phyloP scores from a whole-genome alignment of 2,329 filamentous ascomycete species.

The Botryotinia calthae region DNA sequence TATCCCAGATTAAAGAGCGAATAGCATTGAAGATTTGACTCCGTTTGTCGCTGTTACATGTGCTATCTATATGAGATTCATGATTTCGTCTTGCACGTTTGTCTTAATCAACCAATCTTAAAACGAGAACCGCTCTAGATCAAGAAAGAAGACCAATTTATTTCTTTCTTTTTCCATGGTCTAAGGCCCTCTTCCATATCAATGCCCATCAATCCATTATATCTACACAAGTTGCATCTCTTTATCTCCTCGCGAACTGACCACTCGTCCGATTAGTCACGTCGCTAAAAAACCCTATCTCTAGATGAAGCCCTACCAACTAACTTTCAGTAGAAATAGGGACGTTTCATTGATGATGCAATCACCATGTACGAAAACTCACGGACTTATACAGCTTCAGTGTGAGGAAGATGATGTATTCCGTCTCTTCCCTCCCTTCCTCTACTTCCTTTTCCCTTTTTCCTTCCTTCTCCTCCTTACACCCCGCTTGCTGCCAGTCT shows the following conservation, averaged over 20 bases:
- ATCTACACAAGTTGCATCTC: background rate
- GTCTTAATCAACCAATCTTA: background rate
- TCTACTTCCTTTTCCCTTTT: background rate
- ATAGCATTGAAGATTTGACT: background rate
- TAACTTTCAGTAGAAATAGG: background rate
- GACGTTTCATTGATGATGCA: background rate
- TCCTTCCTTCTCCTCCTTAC: background rate
- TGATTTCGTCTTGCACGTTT: background rate
- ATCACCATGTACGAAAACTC: background rate
- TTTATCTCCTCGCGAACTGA: accelerated
- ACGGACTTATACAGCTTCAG: background rate
- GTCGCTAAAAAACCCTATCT: background rate
- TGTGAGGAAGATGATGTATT: background rate
- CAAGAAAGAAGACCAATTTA: background rate
- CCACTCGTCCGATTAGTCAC: background rate
- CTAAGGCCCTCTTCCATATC: background rate
- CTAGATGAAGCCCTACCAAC: background rate
- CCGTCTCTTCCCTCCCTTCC: no score
- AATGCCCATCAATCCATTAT: background rate
- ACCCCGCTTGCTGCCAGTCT: background rate
- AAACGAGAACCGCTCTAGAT: background rate
- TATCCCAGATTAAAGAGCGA: background rate
- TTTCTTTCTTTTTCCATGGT: background rate
- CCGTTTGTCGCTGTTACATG: background rate
- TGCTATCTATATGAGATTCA: no score